Percentiles rank a stretch among this genome's conserved stretches.
These are phyloP conservation scores for Erodium chrysanthum DNA, from an alignment of 441 rosid genomes.

Conservation along the genomic window DNA sequence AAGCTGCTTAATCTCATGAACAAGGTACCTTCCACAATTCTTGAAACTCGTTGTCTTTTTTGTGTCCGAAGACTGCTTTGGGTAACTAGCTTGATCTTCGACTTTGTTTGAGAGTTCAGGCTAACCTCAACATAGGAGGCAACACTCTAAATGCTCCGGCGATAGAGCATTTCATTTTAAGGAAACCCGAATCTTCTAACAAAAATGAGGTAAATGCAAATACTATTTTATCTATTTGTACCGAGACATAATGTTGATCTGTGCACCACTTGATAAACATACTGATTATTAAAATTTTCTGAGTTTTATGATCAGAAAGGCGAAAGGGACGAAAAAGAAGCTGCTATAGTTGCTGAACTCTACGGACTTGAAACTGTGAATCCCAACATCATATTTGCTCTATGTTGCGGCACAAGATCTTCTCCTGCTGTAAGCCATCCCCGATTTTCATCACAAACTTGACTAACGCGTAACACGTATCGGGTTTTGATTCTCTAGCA, in stretches of 20 bases:
- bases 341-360: slow-evolving; percentile 44
- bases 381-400: slow-evolving; percentile 73
- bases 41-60: background rate
- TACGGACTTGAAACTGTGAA: slow-evolving; percentile 51
- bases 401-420: slow-evolving; percentile 80
- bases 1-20: slow-evolving; percentile 50
- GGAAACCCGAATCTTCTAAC: slow-evolving; percentile 42
- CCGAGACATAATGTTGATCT: background rate
- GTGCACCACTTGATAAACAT: no score
- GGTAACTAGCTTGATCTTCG: background rate
- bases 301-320: slow-evolving; percentile 17
- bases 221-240: background rate
- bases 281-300: background rate
- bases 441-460: background rate
- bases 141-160: slow-evolving; percentile 65
- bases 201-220: slow-evolving; percentile 33
- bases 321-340: slow-evolving; percentile 49
- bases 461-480: background rate
- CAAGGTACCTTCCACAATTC: slow-evolving; percentile 34
- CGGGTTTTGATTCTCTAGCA: background rate
- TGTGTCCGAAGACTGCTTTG: background rate
- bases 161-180: slow-evolving; percentile 65
- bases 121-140: slow-evolving; percentile 76
- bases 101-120: slow-evolving; percentile 30
- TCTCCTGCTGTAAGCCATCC: slow-evolving; percentile 72